Evolutionary conservation across 805 yeast genomes (phyloP).

Genomic region (Pichia paraexigua): DNA sequence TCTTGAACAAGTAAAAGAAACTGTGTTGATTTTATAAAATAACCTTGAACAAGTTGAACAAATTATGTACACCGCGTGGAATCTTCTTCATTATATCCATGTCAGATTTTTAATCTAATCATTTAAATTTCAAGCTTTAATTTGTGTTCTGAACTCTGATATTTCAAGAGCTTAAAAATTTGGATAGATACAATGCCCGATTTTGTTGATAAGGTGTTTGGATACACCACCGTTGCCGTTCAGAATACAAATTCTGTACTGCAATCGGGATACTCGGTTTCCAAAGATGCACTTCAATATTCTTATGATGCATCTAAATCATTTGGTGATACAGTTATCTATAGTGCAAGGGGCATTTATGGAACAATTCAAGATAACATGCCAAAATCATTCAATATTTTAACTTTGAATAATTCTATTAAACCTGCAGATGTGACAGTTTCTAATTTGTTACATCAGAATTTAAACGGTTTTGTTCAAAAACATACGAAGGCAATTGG

Average conservation of each 20-base stretch:
- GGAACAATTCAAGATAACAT: not conserved
- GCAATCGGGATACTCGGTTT: conserved; percentile 1
- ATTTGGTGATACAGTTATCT: not conserved
- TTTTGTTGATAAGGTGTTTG: conserved; percentile 16
- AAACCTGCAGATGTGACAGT: not conserved
- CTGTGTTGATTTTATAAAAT: not conserved
- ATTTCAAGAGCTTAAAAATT: too few relatives aligned
- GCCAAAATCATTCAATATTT: not conserved
- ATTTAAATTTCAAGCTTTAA: too few relatives aligned
- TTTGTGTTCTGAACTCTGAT: not conserved
- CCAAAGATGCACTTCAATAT: conserved; percentile 4
- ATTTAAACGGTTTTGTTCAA: not conserved
- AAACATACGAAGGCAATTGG: conserved; percentile 6
- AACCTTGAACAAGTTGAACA: not conserved
- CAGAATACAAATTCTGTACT: conserved; percentile 1
- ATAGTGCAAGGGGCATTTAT: not conserved
- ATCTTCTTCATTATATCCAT: not conserved
- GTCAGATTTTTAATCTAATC: not conserved
- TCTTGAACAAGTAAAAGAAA: not conserved
- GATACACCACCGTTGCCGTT: conserved; percentile 1
- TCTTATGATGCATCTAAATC: conserved; percentile 5
- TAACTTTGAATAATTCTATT: not conserved
- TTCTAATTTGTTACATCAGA: not conserved
- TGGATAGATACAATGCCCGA: conserved; percentile 12
- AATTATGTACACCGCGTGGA: not conserved